Conservation (phyloP, 345 rosid genomes). For the Eucalyptus marginata region DNA sequence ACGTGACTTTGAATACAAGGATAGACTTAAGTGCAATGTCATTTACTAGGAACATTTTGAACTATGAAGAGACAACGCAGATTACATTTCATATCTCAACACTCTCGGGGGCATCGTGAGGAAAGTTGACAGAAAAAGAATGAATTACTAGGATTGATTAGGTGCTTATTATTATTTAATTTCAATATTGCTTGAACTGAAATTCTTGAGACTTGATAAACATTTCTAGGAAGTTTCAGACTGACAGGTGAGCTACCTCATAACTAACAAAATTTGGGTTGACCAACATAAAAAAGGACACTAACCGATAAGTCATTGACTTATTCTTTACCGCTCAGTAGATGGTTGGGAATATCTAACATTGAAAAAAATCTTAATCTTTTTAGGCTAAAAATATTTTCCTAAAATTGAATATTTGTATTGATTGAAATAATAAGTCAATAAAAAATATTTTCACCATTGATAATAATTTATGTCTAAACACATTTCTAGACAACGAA, state of each 20-base stretch:
- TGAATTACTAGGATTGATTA: not conserved
- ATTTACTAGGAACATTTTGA: not conserved
- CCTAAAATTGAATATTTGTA: not conserved
- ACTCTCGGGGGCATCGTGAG: not conserved
- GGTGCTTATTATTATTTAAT: not conserved
- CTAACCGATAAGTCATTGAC: not conserved
- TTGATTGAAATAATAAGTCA: not conserved
- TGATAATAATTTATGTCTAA: not conserved
- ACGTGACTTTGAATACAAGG: not conserved
- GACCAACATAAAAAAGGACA: not conserved
- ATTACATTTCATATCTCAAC: not conserved
- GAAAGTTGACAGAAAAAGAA: not conserved
- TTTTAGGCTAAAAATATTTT: not conserved
- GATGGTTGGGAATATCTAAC: not conserved
- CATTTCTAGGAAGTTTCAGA: not conserved
- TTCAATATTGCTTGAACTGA: not conserved
- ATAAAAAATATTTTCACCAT: not conserved
- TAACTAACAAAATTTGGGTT: not conserved
- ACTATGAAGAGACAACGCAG: rapidly evolving
- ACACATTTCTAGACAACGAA: rapidly evolving
- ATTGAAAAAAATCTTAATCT: not conserved
- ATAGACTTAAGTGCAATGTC: not conserved
- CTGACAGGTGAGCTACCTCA: not conserved
- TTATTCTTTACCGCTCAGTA: not conserved
- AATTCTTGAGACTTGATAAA: not conserved